A percentile compares a stretch with the other conserved stretches of the same genome.
These are phyloP conservation scores for Dendrobium nobile DNA, from an alignment of 106 monocot genomes.

Conservation along the genomic window DNA sequence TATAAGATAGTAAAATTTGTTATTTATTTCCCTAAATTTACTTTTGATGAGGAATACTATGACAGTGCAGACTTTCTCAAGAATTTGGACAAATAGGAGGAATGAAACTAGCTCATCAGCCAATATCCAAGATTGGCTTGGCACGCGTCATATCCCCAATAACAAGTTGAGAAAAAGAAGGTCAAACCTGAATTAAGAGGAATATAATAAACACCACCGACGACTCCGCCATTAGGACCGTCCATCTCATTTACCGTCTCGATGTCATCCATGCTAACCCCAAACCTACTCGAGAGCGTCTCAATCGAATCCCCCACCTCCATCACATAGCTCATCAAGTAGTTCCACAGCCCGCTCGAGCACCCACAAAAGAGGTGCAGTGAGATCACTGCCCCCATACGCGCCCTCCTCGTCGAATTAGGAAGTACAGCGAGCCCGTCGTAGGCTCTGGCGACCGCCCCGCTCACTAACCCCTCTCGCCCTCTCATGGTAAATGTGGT, in stretches of 20 bases:
- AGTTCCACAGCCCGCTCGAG: conserved; percentile 91
- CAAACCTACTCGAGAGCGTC: conserved; percentile 71
- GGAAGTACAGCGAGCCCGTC: conserved; percentile 37
- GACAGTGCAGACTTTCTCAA: too few species aligned
- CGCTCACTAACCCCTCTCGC: neutral
- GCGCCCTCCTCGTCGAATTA: conserved; percentile 28
- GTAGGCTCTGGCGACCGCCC: conserved; percentile 30
- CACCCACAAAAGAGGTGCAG: conserved; percentile 78
- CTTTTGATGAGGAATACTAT: too few species aligned
- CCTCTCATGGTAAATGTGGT: conserved; percentile 70
- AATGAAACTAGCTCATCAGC: too few species aligned
- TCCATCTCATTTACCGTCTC: conserved; percentile 72
- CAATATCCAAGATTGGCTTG: too few species aligned
- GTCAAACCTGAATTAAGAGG: conserved; percentile 77
- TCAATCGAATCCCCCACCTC: conserved; percentile 72
- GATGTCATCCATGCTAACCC: conserved; percentile 88
- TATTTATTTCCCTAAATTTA: too few species aligned
- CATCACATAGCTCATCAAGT: conserved; percentile 70
- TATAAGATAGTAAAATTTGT: too few species aligned
- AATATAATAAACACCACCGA: conserved; percentile 70
- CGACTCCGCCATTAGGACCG: conserved; percentile 35
- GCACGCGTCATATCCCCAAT: too few species aligned
- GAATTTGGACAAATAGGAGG: too few species aligned
- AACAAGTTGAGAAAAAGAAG: neutral
- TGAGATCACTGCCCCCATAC: conserved; percentile 47